Evolutionary conservation across 1,139 yeast genomes (phyloP), one percentile per base, ranked within the genome.

Genomic region (Williopsis jadinii): DNA sequence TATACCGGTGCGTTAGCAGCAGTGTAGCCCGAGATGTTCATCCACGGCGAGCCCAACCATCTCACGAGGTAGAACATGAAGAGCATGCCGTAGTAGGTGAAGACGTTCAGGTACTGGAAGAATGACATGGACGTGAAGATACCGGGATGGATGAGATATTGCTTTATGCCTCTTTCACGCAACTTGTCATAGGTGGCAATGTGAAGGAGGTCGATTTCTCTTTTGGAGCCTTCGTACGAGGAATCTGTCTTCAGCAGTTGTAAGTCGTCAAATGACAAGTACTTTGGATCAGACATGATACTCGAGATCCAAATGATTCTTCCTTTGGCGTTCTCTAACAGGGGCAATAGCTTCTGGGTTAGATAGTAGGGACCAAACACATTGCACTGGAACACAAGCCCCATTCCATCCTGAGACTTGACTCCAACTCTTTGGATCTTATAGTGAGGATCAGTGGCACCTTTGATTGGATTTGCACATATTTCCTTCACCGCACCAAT

Each of bases 281-380:
- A 80, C 44, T 80, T 72, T 2, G 94, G 82, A 38, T 75, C 75
- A 0, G 95, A 78, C 77, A 87, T 84, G 36, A 85, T 64, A 28
- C 95, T 82, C 9, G 95, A 80, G 34, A 92, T 78, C 96, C 97
- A 88, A 12, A 92, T 70, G 28, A 92, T 68, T 42, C 73, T 72
- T 1, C 90, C 87, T 24, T 68, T 63, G 0, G 79, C 79, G 12
- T 67, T 59, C 15, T 61, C 51, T 24, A 88, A 64, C 33, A 80
- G 61, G 10, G 76, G 77, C 38, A 65, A 59, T 31, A 84, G 64
- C 50, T 71, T 80, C 52, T 81, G 84, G 35, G 85, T 66, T 41
- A 92, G 67, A 60, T 81, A 92, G 66, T 85, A 90, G 2, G 97
- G 98, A 0, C 95, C 95, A 63, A 94, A 85, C 11, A 90, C 95